Conservation (phyloP, 2,329 filamentous ascomycete species). For the Colletotrichum zoysiae region DNA sequence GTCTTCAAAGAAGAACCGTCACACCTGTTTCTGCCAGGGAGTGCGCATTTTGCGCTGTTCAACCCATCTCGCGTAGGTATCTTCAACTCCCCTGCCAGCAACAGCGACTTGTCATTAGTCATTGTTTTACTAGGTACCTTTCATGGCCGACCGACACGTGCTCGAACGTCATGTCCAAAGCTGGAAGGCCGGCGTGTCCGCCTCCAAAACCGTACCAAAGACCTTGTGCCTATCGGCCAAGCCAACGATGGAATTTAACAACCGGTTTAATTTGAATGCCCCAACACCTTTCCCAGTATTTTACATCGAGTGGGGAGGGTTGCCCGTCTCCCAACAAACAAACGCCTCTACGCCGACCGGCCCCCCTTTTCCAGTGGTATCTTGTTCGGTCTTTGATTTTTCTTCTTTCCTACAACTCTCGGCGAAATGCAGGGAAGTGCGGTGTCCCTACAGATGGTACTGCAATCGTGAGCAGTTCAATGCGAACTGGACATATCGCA, state of each 20-base stretch:
- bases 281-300: constrained; percentile 17
- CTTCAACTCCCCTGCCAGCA: neutral
- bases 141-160: neutral
- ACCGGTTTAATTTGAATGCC: neutral
- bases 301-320: constrained; percentile 28
- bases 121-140: neutral
- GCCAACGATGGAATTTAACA: neutral
- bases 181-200: neutral
- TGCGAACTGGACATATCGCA: neutral
- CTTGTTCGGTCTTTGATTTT: constrained; percentile 22
- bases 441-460: neutral
- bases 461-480: neutral
- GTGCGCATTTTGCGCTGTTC: neutral
- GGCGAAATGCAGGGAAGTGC: constrained; percentile 2
- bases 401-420: constrained; percentile 1
- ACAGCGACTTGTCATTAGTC: too few species aligned
- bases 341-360: constrained; percentile 34
- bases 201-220: neutral
- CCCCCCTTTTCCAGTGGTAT: constrained; percentile 33
- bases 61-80: neutral
- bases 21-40: neutral
- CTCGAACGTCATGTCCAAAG: neutral
- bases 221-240: neutral
- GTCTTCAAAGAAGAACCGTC: constrained; percentile 10
- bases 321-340: constrained; percentile 16